Evolutionary conservation across 805 yeast genomes (phyloP).

Genomic region (Jamesozyma spencerorum): DNA sequence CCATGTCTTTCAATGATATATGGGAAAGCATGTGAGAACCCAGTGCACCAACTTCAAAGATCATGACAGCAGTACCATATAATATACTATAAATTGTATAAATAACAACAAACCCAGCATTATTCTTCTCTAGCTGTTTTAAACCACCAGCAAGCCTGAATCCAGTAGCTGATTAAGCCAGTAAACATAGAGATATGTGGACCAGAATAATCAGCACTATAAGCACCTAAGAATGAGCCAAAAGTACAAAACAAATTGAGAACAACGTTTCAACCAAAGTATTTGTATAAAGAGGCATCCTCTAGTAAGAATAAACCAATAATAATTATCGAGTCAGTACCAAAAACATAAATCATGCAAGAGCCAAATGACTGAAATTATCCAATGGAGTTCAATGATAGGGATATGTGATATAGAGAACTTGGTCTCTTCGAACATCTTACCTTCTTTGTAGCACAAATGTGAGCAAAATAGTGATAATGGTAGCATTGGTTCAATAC

Average conservation of each 20-base stretch:
- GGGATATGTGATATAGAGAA: constrained; percentile 66
- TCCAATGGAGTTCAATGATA: constrained; percentile 72
- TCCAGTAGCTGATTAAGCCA: constrained; percentile 73
- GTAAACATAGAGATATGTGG: constrained; percentile 67
- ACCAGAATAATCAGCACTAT: constrained; percentile 78
- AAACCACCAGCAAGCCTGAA: constrained; percentile 73
- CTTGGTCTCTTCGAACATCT: constrained; percentile 57
- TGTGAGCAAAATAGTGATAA: constrained; percentile 67
- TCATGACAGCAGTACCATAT: constrained; percentile 84
- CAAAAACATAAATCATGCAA: constrained; percentile 87
- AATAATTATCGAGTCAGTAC: constrained; percentile 71
- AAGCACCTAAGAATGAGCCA: constrained; percentile 83
- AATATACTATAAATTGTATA: constrained; percentile 80
- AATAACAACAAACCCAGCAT: constrained; percentile 75
- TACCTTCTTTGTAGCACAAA: constrained; percentile 64
- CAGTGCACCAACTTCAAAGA: constrained; percentile 86
- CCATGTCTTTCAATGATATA: constrained; percentile 60
- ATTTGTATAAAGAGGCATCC: constrained; percentile 52
- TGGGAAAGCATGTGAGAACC: constrained; percentile 82
- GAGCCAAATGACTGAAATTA: constrained; percentile 80
- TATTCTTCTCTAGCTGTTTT: constrained; percentile 42
- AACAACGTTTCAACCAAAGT: constrained; percentile 89
- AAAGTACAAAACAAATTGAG: constrained; percentile 83
- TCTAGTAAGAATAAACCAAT: constrained; percentile 48
- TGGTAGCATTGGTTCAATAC: constrained; percentile 86